These are phyloP conservation scores for Stephanodiscus triporus DNA, from an alignment of 108 stramenopile genomes.

Conservation along the genomic window DNA sequence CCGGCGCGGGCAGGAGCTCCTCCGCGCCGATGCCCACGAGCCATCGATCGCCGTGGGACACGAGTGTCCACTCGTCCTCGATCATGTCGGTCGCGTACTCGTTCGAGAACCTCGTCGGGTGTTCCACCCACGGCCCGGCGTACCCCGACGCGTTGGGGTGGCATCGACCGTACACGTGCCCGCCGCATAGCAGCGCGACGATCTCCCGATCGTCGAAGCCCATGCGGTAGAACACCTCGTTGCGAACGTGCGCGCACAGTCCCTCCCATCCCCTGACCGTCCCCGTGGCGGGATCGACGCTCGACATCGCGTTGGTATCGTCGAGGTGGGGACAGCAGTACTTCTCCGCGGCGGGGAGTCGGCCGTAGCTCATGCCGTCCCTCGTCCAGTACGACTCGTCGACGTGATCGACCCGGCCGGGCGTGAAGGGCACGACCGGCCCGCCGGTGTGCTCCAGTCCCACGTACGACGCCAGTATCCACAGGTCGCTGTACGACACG, in stretches of 20 bases:
- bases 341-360: constrained; percentile 60
- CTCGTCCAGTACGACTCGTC: constrained; percentile 41
- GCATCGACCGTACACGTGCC: constrained; percentile 65
- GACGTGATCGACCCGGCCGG: constrained; percentile 52
- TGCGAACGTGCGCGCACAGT: constrained; percentile 49
- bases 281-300: constrained; percentile 45
- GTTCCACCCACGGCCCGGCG: constrained; percentile 66
- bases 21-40: constrained; percentile 43
- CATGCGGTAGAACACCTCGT: constrained; percentile 85
- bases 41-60: constrained; percentile 47
- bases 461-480: constrained; percentile 66
- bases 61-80: constrained; percentile 57
- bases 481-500: constrained; percentile 67
- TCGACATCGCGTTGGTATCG: constrained; percentile 43
- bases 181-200: constrained; percentile 65
- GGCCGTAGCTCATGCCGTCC: constrained; percentile 44
- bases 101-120: constrained; percentile 61
- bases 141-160: constrained; percentile 56
- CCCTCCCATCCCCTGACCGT: constrained; percentile 60
- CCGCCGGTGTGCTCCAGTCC: constrained; percentile 59
- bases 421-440: constrained; percentile 45
- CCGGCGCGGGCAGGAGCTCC: constrained; percentile 53
- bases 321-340: constrained; percentile 53
- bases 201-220: constrained; percentile 86
- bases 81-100: constrained; percentile 61